A percentile compares a stretch with the other conserved stretches of the same genome.
These are phyloP conservation scores for Aegle marmelos DNA, from an alignment of 345 rosid species.

Conservation along the genomic window DNA sequence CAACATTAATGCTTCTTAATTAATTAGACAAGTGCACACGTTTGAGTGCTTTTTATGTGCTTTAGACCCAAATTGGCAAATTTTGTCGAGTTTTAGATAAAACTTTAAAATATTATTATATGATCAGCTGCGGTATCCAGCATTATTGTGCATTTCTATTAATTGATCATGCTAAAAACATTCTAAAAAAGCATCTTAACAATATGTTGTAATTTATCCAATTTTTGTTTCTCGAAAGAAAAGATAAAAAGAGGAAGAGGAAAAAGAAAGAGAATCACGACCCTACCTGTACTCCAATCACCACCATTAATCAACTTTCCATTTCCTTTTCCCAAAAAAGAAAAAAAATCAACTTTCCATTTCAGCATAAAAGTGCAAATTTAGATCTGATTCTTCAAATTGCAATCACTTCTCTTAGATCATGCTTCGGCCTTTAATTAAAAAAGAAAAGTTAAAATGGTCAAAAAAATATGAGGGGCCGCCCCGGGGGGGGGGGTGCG, in stretches of 20 bases:
- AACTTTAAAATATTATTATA: background rate
- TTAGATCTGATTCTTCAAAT: background rate
- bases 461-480: too few species aligned
- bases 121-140: background rate
- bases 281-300: too few species aligned
- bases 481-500: too few species aligned
- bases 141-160: background rate
- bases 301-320: background rate
- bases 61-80: background rate
- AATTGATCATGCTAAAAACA: background rate
- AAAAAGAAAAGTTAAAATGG: background rate
- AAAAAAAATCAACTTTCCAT: background rate
- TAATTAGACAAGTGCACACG: background rate
- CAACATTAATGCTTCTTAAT: background rate
- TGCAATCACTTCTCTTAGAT: background rate
- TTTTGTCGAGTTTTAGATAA: background rate
- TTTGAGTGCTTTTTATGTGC: background rate
- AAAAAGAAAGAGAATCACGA: background rate
- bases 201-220: too few species aligned
- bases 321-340: too few species aligned
- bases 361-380: constrained; percentile 1
- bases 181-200: too few species aligned
- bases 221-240: background rate
- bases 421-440: background rate
- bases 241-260: too few species aligned